A percentile compares a stretch with the other conserved stretches of the same genome.
Conservation (phyloP, 1,284 basidiomycete genomes). For the Fomitopsis pinicola region DNA sequence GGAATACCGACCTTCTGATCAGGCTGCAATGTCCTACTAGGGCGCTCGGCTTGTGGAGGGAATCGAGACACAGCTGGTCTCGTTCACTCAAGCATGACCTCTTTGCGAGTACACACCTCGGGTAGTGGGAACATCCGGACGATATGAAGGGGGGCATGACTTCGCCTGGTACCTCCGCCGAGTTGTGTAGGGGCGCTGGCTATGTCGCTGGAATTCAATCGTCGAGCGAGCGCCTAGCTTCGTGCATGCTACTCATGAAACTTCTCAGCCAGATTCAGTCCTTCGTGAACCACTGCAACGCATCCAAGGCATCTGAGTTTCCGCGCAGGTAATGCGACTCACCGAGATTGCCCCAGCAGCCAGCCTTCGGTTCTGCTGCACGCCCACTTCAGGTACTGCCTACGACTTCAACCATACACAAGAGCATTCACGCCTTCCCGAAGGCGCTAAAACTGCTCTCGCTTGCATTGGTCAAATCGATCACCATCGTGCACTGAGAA, state of each 20-base stretch:
- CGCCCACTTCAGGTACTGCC: neutral
- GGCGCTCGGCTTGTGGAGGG: slow-evolving; percentile 49
- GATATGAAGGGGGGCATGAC: neutral
- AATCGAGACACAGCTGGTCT: slow-evolving; percentile 12
- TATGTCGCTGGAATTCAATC: slow-evolving; percentile 1
- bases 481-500: slow-evolving; percentile 2
- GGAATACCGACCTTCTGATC: neutral
- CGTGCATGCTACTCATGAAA: neutral
- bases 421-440: neutral
- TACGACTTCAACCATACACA: neutral
- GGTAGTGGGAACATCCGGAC: slow-evolving; percentile 4
- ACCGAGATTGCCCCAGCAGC: neutral
- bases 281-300: neutral
- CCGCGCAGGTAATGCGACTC: neutral
- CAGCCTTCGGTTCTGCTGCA: neutral
- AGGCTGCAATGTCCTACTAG: slow-evolving; percentile 20
- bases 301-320: neutral
- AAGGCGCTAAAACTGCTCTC: neutral
- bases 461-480: neutral
- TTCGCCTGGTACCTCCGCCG: slow-evolving; percentile 4
- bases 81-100: slow-evolving; percentile 11
- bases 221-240: neutral
- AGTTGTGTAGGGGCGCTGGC: neutral
- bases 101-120: neutral
- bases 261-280: neutral